phyloP scores from a whole-genome alignment of 2,329 filamentous ascomycete genomes.

The Ascochyta rabiei region DNA sequence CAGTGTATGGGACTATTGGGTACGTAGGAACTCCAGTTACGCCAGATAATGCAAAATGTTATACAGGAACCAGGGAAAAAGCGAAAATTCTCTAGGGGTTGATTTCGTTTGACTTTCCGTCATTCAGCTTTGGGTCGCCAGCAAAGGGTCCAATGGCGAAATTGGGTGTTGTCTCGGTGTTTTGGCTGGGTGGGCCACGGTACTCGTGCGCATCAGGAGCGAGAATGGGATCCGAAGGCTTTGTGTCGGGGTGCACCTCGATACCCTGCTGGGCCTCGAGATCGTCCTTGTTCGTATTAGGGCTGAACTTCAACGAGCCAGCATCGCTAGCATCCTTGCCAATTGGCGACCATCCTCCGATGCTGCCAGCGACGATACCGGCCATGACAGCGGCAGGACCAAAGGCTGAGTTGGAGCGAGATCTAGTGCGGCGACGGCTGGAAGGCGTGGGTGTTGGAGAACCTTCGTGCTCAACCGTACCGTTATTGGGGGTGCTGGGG shows the following conservation, averaged over 20 bases:
- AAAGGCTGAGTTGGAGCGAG: conserved; percentile 73
- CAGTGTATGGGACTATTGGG: not conserved
- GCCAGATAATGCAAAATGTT: conserved; percentile 4
- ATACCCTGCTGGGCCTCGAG: conserved; percentile 52
- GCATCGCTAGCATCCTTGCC: conserved; percentile 56
- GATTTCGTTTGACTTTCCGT: conserved; percentile 14
- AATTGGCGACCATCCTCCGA: conserved; percentile 78
- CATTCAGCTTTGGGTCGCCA: conserved; percentile 45
- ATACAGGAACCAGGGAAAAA: not conserved
- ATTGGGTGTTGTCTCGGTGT: conserved; percentile 51
- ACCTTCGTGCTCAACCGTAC: conserved; percentile 45
- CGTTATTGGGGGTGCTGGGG: conserved; percentile 68
- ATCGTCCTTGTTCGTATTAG: conserved; percentile 44
- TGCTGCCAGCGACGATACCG: conserved; percentile 78
- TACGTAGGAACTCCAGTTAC: not conserved
- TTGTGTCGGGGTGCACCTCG: conserved; percentile 58
- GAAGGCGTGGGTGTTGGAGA: conserved; percentile 58
- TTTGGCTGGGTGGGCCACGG: conserved; percentile 53
- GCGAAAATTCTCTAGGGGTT: not conserved
- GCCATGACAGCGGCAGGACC: conserved; percentile 80
- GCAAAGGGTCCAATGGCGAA: conserved; percentile 52
- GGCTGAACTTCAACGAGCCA: conserved; percentile 49
- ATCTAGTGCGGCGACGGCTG: conserved; percentile 66
- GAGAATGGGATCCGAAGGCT: conserved; percentile 54
- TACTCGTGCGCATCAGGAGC: conserved; percentile 50